Base-by-base conservation (phyloP, 768 basidiomycete genomes). In the Boletus subcaerulescens region DNA sequence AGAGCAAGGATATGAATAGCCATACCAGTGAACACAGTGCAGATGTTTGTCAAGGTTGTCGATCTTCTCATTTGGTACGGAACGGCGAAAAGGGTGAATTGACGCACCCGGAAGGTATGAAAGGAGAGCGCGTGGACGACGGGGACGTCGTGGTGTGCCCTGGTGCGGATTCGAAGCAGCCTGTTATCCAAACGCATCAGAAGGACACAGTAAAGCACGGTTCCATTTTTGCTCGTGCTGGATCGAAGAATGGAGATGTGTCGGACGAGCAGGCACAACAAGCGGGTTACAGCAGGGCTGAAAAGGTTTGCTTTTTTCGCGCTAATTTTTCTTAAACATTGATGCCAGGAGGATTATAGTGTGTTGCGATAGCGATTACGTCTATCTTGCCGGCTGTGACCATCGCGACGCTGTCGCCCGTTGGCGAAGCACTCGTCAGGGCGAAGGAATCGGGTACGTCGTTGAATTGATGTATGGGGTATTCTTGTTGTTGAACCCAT, bases 121-220 rank as follows among this genome's bases (percentile, higher is more conserved):
- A 57, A 26, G 40, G 46, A 38, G 48, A 36, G 26, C 24, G 12
- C 12, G 18, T 3, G 13, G n/a, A 39, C 4, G 51, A 18, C 17
- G 44, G 36, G 15, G 31, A 47, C 15, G 26, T 13, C 0, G 7
- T 18, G 31, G 46, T 38, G 5, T 36, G 11, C 22, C 7, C 20
- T 9, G 26, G 45, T 15, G n/a, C 5, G 4, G 44, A 41, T 45
- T 51, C 38, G 17, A 58, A 42, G 29, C 39, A 52, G 9, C 35
- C 39, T 36, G 3, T 2, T 15, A 14, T 18, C 7, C 41, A 31
- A 12, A 15, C 29, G 11, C 41, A 43, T 1, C 50, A 55, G 4
- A 66, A 68, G 9, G 68, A 72, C 4, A 63, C 64, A 4, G 67
- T 66, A 44, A 73, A 73, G 52, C 71, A 70, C 38, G 69, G 65